phyloP scores from a whole-genome alignment of 371 early-diverging fungal species.

The Smittium mucronatum region DNA sequence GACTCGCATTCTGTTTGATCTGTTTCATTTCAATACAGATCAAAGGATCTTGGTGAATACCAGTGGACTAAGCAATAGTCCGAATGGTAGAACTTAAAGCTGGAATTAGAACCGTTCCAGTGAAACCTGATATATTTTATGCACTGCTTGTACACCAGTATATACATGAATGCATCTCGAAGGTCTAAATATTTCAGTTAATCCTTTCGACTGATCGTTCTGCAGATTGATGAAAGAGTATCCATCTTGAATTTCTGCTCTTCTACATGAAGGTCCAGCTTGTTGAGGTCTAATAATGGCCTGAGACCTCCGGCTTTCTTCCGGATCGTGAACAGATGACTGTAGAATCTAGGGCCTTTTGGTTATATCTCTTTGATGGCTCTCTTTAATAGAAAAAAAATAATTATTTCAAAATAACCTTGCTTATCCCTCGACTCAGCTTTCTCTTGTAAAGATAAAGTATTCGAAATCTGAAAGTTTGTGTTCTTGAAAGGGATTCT shows the following conservation, averaged over 20 bases:
- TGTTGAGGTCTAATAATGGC: too few relatives aligned
- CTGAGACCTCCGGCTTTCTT: too few relatives aligned
- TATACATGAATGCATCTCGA: slow-evolving; percentile 29
- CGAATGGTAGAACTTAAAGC: slow-evolving; percentile 34
- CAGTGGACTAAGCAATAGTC: slow-evolving; percentile 32
- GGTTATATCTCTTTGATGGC: too few relatives aligned
- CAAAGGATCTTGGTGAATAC: slow-evolving; percentile 34
- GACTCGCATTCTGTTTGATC: slow-evolving; percentile 24
- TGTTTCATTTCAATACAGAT: slow-evolving; percentile 24
- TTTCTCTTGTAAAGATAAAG: too few relatives aligned
- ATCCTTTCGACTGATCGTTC: slow-evolving; percentile 22
- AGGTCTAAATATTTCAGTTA: slow-evolving; percentile 24
- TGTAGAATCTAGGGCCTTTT: too few relatives aligned
- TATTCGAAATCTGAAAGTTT: too few relatives aligned
- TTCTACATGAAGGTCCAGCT: too few relatives aligned
- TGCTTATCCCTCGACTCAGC: too few relatives aligned
- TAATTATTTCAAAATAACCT: too few relatives aligned
- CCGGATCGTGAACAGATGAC: too few relatives aligned
- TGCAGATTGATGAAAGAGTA: slow-evolving; percentile 22
- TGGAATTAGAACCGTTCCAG: slow-evolving; percentile 36
- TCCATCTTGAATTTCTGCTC: slow-evolving; percentile 21
- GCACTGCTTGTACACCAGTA: slow-evolving; percentile 22
- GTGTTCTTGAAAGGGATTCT: too few relatives aligned
- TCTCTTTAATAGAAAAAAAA: too few relatives aligned
- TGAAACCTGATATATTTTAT: slow-evolving; percentile 30